Evolutionary conservation across 2,329 filamentous ascomycete species (phyloP).

Genomic region (Venturiaceae sp.): DNA sequence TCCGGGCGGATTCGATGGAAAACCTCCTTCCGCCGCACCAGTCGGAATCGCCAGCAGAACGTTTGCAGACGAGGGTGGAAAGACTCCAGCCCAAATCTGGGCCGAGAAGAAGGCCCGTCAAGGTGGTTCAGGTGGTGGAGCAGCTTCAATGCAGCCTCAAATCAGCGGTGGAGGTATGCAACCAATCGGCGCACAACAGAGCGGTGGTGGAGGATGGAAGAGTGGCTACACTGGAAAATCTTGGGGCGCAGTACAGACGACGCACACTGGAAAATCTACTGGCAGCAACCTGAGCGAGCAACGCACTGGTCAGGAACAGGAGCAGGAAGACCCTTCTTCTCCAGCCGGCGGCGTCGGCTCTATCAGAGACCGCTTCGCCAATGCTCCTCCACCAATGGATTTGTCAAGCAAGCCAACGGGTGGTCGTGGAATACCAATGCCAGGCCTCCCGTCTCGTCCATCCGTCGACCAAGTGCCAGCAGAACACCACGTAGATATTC

Average conservation of each 20-base stretch:
- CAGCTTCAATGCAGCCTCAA: constrained; percentile 17
- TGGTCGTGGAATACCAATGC: constrained; percentile 62
- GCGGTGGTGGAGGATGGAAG: constrained; percentile 72
- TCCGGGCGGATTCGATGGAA: constrained; percentile 56
- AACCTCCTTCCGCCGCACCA: constrained; percentile 51
- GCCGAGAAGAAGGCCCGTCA: constrained; percentile 91
- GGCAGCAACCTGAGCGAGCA: constrained; percentile 46
- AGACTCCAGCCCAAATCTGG: constrained; percentile 95
- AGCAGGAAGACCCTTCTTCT: constrained; percentile 43
- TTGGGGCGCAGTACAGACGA: constrained; percentile 77
- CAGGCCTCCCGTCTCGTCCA: constrained; percentile 59
- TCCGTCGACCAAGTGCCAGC: constrained; percentile 39
- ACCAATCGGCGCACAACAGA: constrained; percentile 57
- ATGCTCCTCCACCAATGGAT: constrained; percentile 54
- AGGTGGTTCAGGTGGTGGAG: constrained; percentile 38
- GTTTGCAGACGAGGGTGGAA: constrained; percentile 89
- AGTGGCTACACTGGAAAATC: constrained; percentile 84
- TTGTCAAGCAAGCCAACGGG: constrained; percentile 59
- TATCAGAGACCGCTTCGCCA: constrained; percentile 67
- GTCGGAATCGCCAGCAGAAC: constrained; percentile 79
- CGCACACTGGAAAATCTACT: constrained; percentile 55
- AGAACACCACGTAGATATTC: constrained; percentile 40
- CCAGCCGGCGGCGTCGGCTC: constrained; percentile 59
- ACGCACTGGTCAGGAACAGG: constrained; percentile 48
- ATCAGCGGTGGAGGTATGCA: constrained; percentile 15